Evolutionary conservation across 805 yeast species (phyloP).

Genomic region (Hanseniaspora opuntiae): DNA sequence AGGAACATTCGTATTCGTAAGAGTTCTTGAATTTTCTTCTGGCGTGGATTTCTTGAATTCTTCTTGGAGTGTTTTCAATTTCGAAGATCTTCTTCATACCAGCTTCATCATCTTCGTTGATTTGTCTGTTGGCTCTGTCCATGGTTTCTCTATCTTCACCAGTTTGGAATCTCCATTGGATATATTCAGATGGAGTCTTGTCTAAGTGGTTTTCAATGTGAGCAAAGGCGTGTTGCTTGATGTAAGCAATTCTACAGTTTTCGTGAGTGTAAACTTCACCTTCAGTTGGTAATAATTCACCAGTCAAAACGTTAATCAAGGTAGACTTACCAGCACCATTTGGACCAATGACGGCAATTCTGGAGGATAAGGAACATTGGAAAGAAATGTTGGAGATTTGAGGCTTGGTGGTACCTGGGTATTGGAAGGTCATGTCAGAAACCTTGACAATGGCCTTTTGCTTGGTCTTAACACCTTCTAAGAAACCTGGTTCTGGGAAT

Average conservation of each 20-base stretch:
- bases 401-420: slow-evolving; percentile 96
- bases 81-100: slow-evolving; percentile 99
- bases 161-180: slow-evolving; percentile 99
- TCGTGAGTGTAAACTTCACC: slow-evolving; percentile 99
- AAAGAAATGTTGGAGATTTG: slow-evolving; percentile 81
- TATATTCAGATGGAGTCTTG: slow-evolving; percentile 99
- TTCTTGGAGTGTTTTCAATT: slow-evolving; percentile 97
- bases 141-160: slow-evolving; percentile 99
- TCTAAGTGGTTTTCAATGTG: slow-evolving; percentile 97
- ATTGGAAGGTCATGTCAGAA: slow-evolving; percentile 94
- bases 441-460: slow-evolving; percentile 99
- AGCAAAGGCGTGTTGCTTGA: slow-evolving; percentile 99
- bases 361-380: slow-evolving; percentile 98
- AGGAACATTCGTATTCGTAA: slow-evolving; percentile 98
- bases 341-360: slow-evolving; percentile 99
- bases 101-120: slow-evolving; percentile 91
- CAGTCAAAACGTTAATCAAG: slow-evolving; percentile 94
- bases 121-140: slow-evolving; percentile 99
- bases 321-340: slow-evolving; percentile 99
- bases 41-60: slow-evolving; percentile 83
- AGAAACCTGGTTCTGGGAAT: slow-evolving; percentile 99
- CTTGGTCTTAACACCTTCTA: slow-evolving; percentile 99
- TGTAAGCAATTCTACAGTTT: slow-evolving; percentile 99
- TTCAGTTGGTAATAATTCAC: slow-evolving; percentile 93
- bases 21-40: slow-evolving; percentile 99